These are phyloP conservation scores for Parastagonospora nodorum DNA, from an alignment of 2,329 filamentous ascomycete species.

Conservation along the genomic window DNA sequence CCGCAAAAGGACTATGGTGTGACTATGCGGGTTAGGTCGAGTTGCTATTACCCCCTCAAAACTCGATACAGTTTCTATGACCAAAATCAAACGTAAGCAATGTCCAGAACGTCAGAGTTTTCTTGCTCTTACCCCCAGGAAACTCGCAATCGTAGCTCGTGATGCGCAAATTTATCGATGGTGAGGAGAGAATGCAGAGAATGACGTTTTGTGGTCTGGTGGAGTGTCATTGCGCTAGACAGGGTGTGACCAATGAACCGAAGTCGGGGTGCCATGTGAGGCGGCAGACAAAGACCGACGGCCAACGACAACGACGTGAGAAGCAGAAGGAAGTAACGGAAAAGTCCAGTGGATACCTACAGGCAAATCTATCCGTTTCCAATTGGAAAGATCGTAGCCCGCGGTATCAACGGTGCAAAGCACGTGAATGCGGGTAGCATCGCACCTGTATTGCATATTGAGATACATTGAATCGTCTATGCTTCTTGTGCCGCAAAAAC, in stretches of 20 bases:
- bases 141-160: constrained; percentile 27
- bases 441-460: too few species aligned
- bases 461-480: too few species aligned
- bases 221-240: constrained; percentile 24
- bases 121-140: constrained; percentile 25
- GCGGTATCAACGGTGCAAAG: too few species aligned
- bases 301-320: too few species aligned
- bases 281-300: too few species aligned
- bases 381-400: too few species aligned
- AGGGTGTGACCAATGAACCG: constrained; percentile 13
- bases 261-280: background rate
- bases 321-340: too few species aligned
- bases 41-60: constrained; percentile 31
- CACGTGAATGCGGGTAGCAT: too few species aligned
- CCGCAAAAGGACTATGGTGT: constrained; percentile 24
- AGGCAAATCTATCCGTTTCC: too few species aligned
- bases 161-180: constrained; percentile 22
- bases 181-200: constrained; percentile 11
- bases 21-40: constrained; percentile 21
- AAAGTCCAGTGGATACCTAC: too few species aligned
- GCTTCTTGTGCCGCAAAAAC: too few species aligned
- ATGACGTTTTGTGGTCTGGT: constrained; percentile 23
- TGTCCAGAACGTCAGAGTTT: background rate
- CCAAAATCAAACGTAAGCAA: background rate
- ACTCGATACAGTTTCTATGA: constrained; percentile 8